Conservation (phyloP, 176 grass and related monocot species). For the Chrysopogon serrulatus region DNA sequence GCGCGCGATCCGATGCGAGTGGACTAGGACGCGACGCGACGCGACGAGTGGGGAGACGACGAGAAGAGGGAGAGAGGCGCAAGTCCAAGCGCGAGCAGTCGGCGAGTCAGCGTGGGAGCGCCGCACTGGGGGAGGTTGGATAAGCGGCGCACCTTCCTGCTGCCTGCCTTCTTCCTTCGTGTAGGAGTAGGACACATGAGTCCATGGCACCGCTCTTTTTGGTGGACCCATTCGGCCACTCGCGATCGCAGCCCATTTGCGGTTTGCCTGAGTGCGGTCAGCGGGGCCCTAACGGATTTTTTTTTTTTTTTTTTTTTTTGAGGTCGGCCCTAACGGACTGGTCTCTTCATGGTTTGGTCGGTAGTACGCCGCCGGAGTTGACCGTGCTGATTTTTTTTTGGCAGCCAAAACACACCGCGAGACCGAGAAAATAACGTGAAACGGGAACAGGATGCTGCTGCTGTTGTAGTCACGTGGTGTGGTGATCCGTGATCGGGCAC, state of each 20-base stretch:
- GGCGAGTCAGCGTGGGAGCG: constrained; percentile 23
- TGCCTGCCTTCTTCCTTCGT: no score
- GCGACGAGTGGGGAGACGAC: not conserved
- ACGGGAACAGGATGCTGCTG: not conserved
- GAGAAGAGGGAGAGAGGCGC: not conserved
- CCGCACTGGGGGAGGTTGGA: not conserved
- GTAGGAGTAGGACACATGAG: no score
- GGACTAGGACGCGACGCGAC: no score
- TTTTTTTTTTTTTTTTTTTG: no score
- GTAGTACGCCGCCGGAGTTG: not conserved
- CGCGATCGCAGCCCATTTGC: not conserved
- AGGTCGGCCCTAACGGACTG: not conserved
- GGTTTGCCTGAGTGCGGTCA: not conserved
- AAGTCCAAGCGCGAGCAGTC: not conserved
- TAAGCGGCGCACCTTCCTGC: not conserved
- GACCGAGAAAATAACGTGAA: not conserved
- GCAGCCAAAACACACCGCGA: not conserved
- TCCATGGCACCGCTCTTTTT: not conserved
- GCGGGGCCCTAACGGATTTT: not conserved
- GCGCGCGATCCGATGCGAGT: constrained; percentile 25
- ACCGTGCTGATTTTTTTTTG: not conserved
- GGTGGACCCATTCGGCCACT: not conserved
- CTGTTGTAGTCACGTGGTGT: not conserved
- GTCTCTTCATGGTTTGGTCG: not conserved
- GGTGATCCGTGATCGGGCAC: not conserved